A percentile compares a stretch with the other conserved stretches of the same genome.
Evolutionary conservation across 2,329 filamentous ascomycete species (phyloP).

Genomic region (Epichloe typhina): DNA sequence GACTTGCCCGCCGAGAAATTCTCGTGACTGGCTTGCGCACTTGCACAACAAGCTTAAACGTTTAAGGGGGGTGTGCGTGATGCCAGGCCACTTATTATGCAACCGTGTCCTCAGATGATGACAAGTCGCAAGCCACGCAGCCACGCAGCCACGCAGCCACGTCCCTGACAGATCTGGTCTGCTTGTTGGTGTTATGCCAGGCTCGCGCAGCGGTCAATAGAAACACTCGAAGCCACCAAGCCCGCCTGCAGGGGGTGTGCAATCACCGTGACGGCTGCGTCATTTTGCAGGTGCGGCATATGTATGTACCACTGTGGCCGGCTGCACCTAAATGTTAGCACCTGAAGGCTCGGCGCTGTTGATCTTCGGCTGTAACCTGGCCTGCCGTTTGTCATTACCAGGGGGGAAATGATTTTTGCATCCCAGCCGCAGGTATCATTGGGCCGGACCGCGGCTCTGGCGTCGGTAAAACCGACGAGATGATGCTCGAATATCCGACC

Average conservation of each 20-base stretch:
- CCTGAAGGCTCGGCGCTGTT: conserved; percentile 1
- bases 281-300: conserved; percentile 1
- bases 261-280: neutral
- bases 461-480: neutral
- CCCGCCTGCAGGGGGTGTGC: no score
- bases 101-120: no score
- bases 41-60: neutral
- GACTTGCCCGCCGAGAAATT: conserved; percentile 1
- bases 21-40: neutral
- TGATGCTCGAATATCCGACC: neutral
- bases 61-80: no score
- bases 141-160: no score
- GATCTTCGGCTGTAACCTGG: neutral
- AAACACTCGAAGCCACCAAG: no score
- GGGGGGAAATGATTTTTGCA: neutral
- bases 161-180: no score
- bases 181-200: no score
- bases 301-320: no score
- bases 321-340: no score
- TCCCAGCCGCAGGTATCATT: neutral
- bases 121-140: no score
- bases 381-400: neutral
- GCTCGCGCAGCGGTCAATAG: no score
- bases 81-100: no score
- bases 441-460: neutral